Base-by-base conservation (phyloP, 2,329 filamentous ascomycete species). In the Colletotrichum tamarilloi region DNA sequence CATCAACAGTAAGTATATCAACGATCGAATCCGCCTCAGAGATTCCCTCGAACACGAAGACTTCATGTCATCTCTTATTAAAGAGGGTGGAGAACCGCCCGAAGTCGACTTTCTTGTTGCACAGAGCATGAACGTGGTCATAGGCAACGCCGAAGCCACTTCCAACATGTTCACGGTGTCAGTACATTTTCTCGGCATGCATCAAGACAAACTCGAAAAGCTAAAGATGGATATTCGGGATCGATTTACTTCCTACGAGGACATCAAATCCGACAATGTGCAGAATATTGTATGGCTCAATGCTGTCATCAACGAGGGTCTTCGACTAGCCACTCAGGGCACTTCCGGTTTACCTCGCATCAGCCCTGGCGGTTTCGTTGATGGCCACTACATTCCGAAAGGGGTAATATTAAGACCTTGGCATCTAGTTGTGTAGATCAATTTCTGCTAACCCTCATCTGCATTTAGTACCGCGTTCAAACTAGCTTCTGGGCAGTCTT, bases 361-460 rank as follows among this genome's bases (percentile, higher is more conserved):
- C 9, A 78, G 78, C 38, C 79, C 79, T 2, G 78, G 78, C 12
- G 74, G 77, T 16, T 66, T 42, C 16, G 76, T 79, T 1, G 77
- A 79, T 32, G 77, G 77, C 9, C 46, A 76, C 46, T 79, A 76
- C 56, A 75, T 79, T 64, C 74, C 60, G 63, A 68, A 53, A 57
- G 70, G 70, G n/a, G 70, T 73, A 60, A 32, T 35, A 11, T 16
- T 9, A 3, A 56, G 8, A 7, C 9, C 16, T 56, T 11, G 7
- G 24, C 4, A 12, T 19, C 24, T 30, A 24, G 14, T 16, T 56
- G 5, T 12, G 11, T 56, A 7, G n/a, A 4, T 8, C 9, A 5
- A n/a, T 56, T 22, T 16, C 14, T 1, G 53, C 53, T 56, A 30
- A 56, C 24, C 14, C n/a, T 26, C 8, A 11, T 56, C 24, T 14